Evolutionary conservation across 225 moss, liverwort and hornwort genomes (phyloP).

Genomic region (Bryoerythrophyllum caledonicum): DNA sequence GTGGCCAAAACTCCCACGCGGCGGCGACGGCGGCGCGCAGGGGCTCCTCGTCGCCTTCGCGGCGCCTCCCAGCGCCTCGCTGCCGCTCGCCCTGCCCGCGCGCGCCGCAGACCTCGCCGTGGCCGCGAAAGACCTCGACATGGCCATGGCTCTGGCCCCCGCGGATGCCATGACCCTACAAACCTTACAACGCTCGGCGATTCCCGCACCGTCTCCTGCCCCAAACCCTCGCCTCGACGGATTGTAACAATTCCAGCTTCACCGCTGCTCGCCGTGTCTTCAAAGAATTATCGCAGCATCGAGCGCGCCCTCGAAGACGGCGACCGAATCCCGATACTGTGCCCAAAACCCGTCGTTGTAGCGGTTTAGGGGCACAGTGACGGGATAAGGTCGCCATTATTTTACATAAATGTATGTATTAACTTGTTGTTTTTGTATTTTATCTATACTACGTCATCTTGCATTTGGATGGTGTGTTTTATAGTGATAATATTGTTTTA

Average conservation of each 20-base stretch:
- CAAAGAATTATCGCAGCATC: background rate
- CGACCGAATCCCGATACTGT: background rate
- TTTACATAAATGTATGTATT: no score
- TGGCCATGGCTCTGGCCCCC: constrained; percentile 14
- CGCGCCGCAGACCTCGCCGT: constrained; percentile 19
- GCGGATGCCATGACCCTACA: constrained; percentile 4
- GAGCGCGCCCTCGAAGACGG: background rate
- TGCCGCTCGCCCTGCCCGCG: constrained; percentile 16
- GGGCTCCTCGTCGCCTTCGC: constrained; percentile 6
- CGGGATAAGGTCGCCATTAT: no score
- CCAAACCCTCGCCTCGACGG: background rate
- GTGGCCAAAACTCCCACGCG: background rate
- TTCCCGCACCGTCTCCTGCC: background rate
- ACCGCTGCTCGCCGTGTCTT: background rate
- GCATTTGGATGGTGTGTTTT: no score
- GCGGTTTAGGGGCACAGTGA: no score
- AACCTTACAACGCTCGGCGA: background rate
- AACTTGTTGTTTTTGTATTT: no score
- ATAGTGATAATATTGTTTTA: no score
- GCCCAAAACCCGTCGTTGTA: background rate
- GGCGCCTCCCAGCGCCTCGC: background rate
- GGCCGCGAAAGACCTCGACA: constrained; percentile 18
- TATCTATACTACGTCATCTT: no score
- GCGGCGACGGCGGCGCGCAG: constrained; percentile 4
- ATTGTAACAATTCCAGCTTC: background rate